phyloP scores from a whole-genome alignment of 129 eudicot genomes.

The Artemisia argyi region DNA sequence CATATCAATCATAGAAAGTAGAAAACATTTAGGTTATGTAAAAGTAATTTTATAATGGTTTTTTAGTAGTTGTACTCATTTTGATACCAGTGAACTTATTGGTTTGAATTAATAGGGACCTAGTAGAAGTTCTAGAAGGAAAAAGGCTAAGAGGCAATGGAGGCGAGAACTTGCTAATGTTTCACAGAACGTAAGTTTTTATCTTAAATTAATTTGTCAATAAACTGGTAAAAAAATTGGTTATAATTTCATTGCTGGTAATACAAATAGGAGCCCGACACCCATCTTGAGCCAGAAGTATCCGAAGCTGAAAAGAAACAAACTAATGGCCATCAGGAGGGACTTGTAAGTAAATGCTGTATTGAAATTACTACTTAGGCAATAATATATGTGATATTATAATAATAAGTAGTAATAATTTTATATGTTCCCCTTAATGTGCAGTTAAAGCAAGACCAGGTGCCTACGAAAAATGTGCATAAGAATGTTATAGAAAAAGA shows the following conservation, averaged over 20 bases:
- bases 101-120: slow-evolving; percentile 45
- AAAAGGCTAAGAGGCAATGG: slow-evolving; percentile 70
- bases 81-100: slow-evolving; percentile 6
- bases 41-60: background rate
- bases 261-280: slow-evolving; percentile 34
- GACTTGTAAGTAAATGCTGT: slow-evolving; percentile 38
- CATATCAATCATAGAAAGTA: background rate
- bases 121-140: slow-evolving; percentile 87
- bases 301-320: slow-evolving; percentile 35
- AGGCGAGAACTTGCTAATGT: slow-evolving; percentile 56
- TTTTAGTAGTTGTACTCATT: background rate
- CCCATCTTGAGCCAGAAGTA: slow-evolving; percentile 38
- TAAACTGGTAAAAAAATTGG: background rate
- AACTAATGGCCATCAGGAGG: slow-evolving; percentile 35
- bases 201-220: slow-evolving; percentile 2
- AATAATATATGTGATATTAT: background rate
- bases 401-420: background rate
- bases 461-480: slow-evolving; percentile 20
- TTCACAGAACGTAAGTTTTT: slow-evolving; percentile 35
- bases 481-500: slow-evolving; percentile 19
- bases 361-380: slow-evolving; percentile 1
- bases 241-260: slow-evolving; percentile 9
- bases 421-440: slow-evolving; percentile 17
- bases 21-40: background rate
- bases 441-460: slow-evolving; percentile 68